Base-by-base conservation (phyloP, 179 eudicot genomes). In the Sideroxylon spinosum region DNA sequence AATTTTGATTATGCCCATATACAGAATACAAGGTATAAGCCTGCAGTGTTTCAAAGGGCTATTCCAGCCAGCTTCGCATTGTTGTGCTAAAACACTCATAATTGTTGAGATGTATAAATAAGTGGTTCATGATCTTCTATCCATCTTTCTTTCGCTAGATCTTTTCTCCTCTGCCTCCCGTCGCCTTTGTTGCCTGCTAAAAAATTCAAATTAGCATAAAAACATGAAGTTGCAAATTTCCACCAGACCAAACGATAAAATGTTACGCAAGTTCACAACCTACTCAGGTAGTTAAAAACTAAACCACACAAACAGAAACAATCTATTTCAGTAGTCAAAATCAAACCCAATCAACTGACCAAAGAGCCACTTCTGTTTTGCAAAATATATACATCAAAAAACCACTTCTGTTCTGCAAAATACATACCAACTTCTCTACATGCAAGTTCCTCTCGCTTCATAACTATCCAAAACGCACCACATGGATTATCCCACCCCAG, bases 131-230 rank as follows among this genome's bases (percentile, higher is more conserved):
- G 93, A 78, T 86, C 94, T 83, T 85, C 89, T 86, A 11, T 91
- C 97, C 46, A 73, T 66, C 73, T 81, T 94, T 81, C 61, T 91
- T 78, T 94, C 98, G 83, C 90, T 91, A 26, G 91, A 89, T 79
- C 89, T 84, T 82, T 61, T 95, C 80, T 90, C 98, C 74, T 95
- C 98, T 50, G 97, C 97, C 84, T 93, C 98, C 66, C 89, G 79
- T 59, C 98, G 89, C 75, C 93, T 91, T 79, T 93, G 98, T 86
- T 90, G 93, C 90, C 98, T 95, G 88, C 82, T 81, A 65, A 69
- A 23, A 44, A 59, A 12, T 12, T 44, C 14, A n/a, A 64, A 63
- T 22, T 7, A 5, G 7, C 7, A 22, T 4, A 2, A 37, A 37
- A 37, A 37, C 44, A 32, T 26, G 7, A 63, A 0, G 29, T 26